Conservation (phyloP, 768 basidiomycete genomes). For the Punctularia strigosozonata region DNA sequence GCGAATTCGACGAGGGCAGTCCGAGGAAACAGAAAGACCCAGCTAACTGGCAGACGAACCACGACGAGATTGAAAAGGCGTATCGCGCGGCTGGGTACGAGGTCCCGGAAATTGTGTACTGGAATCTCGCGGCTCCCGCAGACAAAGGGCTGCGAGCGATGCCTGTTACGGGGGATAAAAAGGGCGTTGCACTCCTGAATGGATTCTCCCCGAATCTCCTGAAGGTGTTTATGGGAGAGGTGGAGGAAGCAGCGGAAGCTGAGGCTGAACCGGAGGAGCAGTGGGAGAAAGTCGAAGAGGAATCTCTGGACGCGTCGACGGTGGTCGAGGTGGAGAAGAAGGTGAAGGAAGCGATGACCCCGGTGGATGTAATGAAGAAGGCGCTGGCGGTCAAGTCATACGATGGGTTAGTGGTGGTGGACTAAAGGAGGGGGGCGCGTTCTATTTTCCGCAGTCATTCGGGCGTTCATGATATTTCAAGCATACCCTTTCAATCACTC, state of each 20-base stretch:
- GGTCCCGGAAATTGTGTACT: conserved; percentile 63
- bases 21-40: too few species aligned
- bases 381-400: conserved; percentile 36
- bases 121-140: conserved; percentile 40
- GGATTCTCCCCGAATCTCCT: conserved; percentile 60
- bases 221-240: conserved; percentile 60
- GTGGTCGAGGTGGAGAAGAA: conserved; percentile 9
- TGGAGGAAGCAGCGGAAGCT: conserved; percentile 20
- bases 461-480: too few species aligned
- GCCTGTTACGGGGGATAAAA: conserved; percentile 38
- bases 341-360: conserved; percentile 25
- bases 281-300: conserved; percentile 27
- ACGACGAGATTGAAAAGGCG: conserved; percentile 41
- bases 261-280: conserved; percentile 13
- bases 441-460: too few species aligned
- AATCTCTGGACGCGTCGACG: conserved; percentile 12
- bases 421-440: too few species aligned
- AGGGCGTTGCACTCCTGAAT: conserved; percentile 58
- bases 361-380: conserved; percentile 22
- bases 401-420: conserved; percentile 44
- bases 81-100: conserved; percentile 56
- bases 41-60: conserved; percentile 48
- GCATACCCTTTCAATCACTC: too few species aligned
- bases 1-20: neutral
- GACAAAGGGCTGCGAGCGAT: conserved; percentile 21